Evolutionary conservation across 179 eudicot genomes (phyloP).

Genomic region (Actinidia chinensis): DNA sequence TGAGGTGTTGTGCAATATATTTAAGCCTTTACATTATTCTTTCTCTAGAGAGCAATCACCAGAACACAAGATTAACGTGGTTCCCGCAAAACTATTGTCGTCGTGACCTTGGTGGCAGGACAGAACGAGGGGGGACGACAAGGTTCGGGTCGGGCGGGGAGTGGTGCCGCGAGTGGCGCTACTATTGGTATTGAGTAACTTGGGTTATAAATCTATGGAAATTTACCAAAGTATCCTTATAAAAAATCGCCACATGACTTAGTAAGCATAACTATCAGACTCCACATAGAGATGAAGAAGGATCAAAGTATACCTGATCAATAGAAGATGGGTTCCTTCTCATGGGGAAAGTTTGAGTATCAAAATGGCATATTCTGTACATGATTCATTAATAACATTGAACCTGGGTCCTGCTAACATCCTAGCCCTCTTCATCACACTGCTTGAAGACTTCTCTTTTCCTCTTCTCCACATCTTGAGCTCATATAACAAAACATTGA

Average conservation of each 20-base stretch:
- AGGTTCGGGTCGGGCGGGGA: too few species aligned
- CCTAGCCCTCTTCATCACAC: slow-evolving; percentile 97
- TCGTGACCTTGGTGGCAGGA: too few species aligned
- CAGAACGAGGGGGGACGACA: too few species aligned
- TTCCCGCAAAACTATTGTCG: too few species aligned
- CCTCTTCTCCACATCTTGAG: slow-evolving; percentile 70
- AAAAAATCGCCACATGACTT: neutral
- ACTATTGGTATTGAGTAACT: too few species aligned
- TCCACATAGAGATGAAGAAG: slow-evolving; percentile 1
- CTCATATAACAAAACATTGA: slow-evolving; percentile 56
- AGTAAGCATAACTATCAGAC: neutral
- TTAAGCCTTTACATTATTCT: too few species aligned
- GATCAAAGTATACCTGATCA: slow-evolving; percentile 63
- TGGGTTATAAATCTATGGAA: too few species aligned
- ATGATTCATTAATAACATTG: slow-evolving; percentile 93
- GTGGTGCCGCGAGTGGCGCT: too few species aligned
- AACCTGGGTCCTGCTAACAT: slow-evolving; percentile 96
- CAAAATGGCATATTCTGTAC: slow-evolving; percentile 79
- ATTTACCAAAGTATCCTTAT: too few species aligned
- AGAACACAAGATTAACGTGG: too few species aligned
- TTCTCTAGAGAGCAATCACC: too few species aligned
- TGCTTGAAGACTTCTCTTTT: slow-evolving; percentile 70
- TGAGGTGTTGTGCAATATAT: too few species aligned
- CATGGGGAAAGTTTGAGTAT: slow-evolving; percentile 84
- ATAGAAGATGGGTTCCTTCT: slow-evolving; percentile 74